phyloP scores from a whole-genome alignment of 1,284 basidiomycete genomes.

The Cutaneotrichosporon mucoides region DNA sequence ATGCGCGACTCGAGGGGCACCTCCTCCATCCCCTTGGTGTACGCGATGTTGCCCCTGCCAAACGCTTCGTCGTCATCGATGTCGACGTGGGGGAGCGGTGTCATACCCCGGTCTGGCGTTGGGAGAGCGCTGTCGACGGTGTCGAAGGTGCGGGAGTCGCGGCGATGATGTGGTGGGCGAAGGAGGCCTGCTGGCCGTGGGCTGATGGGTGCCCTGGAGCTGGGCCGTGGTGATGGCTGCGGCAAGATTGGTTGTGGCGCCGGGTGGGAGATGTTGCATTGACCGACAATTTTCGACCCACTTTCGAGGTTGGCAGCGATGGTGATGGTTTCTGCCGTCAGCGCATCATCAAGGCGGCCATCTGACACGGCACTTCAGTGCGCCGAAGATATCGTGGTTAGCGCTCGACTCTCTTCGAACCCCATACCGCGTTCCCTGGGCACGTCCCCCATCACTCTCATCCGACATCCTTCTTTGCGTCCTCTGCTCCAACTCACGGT shows the following conservation, averaged over 20 bases:
- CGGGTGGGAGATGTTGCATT: slow-evolving; percentile 96
- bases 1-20: slow-evolving; percentile 64
- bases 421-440: too few species aligned
- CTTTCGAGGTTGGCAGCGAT: slow-evolving; percentile 87
- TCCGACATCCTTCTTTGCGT: too few species aligned
- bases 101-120: slow-evolving; percentile 12
- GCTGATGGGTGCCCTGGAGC: background rate
- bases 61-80: slow-evolving; percentile 54
- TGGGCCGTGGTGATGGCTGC: background rate
- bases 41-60: slow-evolving; percentile 47
- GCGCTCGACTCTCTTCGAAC: too few species aligned
- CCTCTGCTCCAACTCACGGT: slow-evolving; percentile 54
- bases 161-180: slow-evolving; percentile 15
- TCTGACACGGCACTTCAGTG: too few species aligned
- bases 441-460: too few species aligned
- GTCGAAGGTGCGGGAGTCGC: slow-evolving; percentile 47
- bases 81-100: slow-evolving; percentile 15
- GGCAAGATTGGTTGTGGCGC: slow-evolving; percentile 4
- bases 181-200: background rate
- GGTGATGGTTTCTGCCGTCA: slow-evolving; percentile 64
- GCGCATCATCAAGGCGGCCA: background rate
- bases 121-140: slow-evolving; percentile 31
- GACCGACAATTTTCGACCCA: slow-evolving; percentile 76
- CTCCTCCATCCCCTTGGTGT: slow-evolving; percentile 52
- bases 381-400: too few species aligned